Evolutionary conservation across 1,284 basidiomycete species (phyloP), one percentile per base, ranked within the genome.

Genomic region (Cyathus olla): DNA sequence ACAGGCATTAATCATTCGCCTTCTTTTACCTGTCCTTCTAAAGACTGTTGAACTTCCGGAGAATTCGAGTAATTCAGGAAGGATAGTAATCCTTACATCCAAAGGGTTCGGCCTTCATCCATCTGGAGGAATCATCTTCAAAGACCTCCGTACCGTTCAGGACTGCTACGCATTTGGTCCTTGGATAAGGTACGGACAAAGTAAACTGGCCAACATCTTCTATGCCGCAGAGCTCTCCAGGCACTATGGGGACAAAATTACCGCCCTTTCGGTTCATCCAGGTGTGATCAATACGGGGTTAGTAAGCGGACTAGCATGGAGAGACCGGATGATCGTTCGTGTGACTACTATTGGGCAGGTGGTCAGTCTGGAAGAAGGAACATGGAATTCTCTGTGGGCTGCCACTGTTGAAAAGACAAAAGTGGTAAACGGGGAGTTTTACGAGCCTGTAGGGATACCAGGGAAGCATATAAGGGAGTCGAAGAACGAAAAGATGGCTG

Each of bases 251-350:
- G 31, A 35, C 31, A 24, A 29, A 29, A 54, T 61, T n/a, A 58
- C 55, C n/a, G 50, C 55, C 42, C 22, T 57, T 11, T 39, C 59
- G n/a, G 19, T 60, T 26, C 55, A 60, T 29, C 48, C 48, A 22
- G 27, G 48, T 10, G 48, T 50, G 10, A 50, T 50, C 27, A 50
- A 29, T 11, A 50, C 48, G 8, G 48, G 48, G 21, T n/a, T 50
- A 29, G 48, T 50, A 24, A 50, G 11, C 10, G 27, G 27, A 22
- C 29, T 51, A 26, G 39, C 59, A 39, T 21, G 5, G 55, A 44
- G 9, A 26, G 13, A 50, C 27, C 8, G 27, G n/a, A 13, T 13
- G 13, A 6, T 35, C 13, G 13, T 35, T 35, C 31, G 13, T 35
- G 8, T 35, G 8, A 35, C 31, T 35, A 35, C 31, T 6, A 35